Conservation (phyloP, 1,139 yeast species). For the Ogataea hybrid region DNA sequence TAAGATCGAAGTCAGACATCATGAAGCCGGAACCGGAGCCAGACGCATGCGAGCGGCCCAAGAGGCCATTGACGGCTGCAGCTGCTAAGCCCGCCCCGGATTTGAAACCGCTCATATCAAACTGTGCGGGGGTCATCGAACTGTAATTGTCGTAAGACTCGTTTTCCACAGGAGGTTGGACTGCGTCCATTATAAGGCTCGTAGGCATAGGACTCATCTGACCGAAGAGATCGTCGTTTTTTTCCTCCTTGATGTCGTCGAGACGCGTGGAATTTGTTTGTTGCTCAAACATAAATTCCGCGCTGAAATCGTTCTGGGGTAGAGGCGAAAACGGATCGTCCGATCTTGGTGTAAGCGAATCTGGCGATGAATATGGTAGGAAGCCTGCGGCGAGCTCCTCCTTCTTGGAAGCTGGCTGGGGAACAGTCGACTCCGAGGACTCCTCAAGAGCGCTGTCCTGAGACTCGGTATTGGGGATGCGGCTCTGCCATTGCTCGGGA, state of each 20-base stretch:
- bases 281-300: slow-evolving; percentile 5
- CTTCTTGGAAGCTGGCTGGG: background rate
- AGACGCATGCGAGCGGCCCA: slow-evolving; percentile 6
- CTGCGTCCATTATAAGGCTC: slow-evolving; percentile 4
- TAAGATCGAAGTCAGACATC: slow-evolving; percentile 27
- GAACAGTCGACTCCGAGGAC: background rate
- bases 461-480: background rate
- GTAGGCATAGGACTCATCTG: slow-evolving; percentile 15
- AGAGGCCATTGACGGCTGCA: slow-evolving; percentile 28
- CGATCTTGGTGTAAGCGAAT: slow-evolving; percentile 23
- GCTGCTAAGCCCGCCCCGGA: slow-evolving; percentile 32
- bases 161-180: slow-evolving; percentile 1
- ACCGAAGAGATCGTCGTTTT: slow-evolving; percentile 10
- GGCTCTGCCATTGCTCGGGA: background rate
- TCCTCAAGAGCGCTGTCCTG: slow-evolving; percentile 1
- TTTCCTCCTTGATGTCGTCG: slow-evolving; percentile 21
- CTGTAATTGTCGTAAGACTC: slow-evolving; percentile 4
- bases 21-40: slow-evolving; percentile 15
- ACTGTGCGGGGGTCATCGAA: slow-evolving; percentile 17
- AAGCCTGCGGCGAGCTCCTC: slow-evolving; percentile 14
- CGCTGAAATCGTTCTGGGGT: slow-evolving; percentile 11
- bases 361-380: slow-evolving; percentile 23
- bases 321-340: slow-evolving; percentile 21
- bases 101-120: slow-evolving; percentile 29
- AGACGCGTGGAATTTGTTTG: slow-evolving; percentile 6